phyloP scores from a whole-genome alignment of 345 rosid species.

The Lepidium aucheri region DNA sequence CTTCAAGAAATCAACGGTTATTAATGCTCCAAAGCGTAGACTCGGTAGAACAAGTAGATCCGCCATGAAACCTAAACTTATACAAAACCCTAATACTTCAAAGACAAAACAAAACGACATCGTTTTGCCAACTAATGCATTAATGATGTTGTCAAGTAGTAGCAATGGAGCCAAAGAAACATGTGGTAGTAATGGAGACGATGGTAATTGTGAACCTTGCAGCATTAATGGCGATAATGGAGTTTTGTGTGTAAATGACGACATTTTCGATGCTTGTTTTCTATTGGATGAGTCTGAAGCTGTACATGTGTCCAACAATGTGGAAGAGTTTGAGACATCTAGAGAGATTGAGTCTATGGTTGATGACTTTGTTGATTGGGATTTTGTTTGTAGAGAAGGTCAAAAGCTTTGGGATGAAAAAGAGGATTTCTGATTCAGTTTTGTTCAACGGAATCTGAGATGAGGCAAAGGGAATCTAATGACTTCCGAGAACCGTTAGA shows the following conservation, averaged over 20 bases:
- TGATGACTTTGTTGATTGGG: too few species aligned
- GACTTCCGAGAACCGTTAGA: not conserved
- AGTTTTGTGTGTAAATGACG: not conserved
- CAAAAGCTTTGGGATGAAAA: too few species aligned
- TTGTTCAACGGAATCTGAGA: too few species aligned
- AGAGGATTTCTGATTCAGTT: too few species aligned
- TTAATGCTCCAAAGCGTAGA: conserved; percentile 1
- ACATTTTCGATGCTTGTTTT: conserved; percentile 5
- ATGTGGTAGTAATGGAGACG: too few species aligned
- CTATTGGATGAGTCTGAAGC: not conserved
- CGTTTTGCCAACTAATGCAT: not conserved
- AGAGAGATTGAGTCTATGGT: not conserved
- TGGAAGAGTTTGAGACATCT: not conserved
- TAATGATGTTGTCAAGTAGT: conserved; percentile 3
- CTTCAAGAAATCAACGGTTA: not conserved
- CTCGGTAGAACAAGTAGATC: conserved; percentile 13
- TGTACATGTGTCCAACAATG: not conserved
- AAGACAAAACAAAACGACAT: not conserved
- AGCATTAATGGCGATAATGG: conserved; percentile 13
- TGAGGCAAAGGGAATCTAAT: not conserved
- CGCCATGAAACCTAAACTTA: conserved; percentile 11
- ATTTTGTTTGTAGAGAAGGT: too few species aligned
- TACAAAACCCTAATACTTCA: not conserved
- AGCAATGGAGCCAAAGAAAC: conserved; percentile 7
- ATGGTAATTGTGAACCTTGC: not conserved